Base-by-base conservation (phyloP, 2,329 filamentous ascomycete species). In the Neonectria neomacrospora region DNA sequence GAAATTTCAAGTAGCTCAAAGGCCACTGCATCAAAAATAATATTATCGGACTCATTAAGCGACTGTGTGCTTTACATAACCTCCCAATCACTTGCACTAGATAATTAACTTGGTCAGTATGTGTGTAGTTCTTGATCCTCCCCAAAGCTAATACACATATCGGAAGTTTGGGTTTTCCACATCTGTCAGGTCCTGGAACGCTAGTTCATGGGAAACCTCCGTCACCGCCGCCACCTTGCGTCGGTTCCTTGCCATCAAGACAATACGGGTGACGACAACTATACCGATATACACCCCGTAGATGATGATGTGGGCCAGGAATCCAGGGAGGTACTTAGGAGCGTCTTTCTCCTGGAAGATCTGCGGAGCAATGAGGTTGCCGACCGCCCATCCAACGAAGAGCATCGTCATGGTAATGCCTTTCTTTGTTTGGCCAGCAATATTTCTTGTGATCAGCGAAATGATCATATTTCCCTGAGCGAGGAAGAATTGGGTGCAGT, bases 371-470 rank as follows among this genome's bases (percentile, higher is more conserved):
- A 77, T 74, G 54, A 82, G 77, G 37, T 82, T 83, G 1, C 80
- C 80, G 9, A 75, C 73, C 30, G 79, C 79, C 67, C 80, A 82
- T 12, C 73, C 78, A 7, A 82, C 67, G 58, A 82, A 82, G 23
- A 78, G 75, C 61, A 81, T 73, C 1, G 79, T 75, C 1, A 80
- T 78, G 12, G 79, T 76, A 0, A 77, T 80, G 58, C 78, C 77
- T 64, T 81, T 82, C 68, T 82, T 82, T 0, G 80, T 82, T 52
- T 80, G 78, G 0, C 81, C 81, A 3, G 76, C 78, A 32, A 79
- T 77, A 61, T 83, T 82, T 7, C 77, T 71, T 5, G 77, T 76
- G 7, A 81, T 76, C 0, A 82, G 73, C 0, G 79, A 80, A 65
- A 82, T 78, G 7, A 78, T 76, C 37, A 83, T 74, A 42, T 79